Evolutionary conservation across 768 basidiomycete species (phyloP).

Genomic region (Lactarius evosmus): DNA sequence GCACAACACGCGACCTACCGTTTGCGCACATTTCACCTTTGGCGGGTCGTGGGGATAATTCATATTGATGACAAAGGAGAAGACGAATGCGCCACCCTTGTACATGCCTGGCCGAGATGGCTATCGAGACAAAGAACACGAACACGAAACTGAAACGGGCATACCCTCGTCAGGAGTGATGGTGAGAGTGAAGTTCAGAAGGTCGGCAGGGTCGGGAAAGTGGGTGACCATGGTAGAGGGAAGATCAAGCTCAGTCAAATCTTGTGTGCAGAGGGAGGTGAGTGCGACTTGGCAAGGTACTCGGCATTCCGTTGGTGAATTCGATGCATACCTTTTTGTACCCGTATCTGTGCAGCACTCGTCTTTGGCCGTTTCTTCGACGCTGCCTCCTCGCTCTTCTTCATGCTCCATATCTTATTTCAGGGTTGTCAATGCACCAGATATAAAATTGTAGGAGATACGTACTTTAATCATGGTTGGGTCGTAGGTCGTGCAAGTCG

Average conservation of each 20-base stretch:
- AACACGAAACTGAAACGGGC: conserved; percentile 2
- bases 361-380: conserved; percentile 99
- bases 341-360: conserved; percentile 94
- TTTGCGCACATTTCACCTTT: conserved; percentile 96
- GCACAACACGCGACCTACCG: conserved; percentile 47
- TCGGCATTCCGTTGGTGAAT: not conserved
- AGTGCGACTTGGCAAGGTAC: too few species aligned
- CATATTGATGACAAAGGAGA: conserved; percentile 94
- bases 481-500: conserved; percentile 15
- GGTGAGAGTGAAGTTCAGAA: conserved; percentile 93
- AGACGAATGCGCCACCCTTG: conserved; percentile 89
- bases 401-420: conserved; percentile 95
- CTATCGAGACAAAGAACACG: conserved; percentile 5
- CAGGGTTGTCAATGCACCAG: conserved; percentile 19
- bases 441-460: not conserved
- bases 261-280: conserved; percentile 40
- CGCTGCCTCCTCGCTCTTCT: conserved; percentile 97
- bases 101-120: conserved; percentile 76
- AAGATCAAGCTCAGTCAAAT: conserved; percentile 94
- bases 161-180: conserved; percentile 96
- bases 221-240: conserved; percentile 94
- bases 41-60: conserved; percentile 99
- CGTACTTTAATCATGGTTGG: conserved; percentile 47
- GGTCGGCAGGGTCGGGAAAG: conserved; percentile 89
- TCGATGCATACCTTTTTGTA: conserved; percentile 85